Evolutionary conservation across 257 asterid species (phyloP).

Genomic region (Parsonsia alboflavescens): DNA sequence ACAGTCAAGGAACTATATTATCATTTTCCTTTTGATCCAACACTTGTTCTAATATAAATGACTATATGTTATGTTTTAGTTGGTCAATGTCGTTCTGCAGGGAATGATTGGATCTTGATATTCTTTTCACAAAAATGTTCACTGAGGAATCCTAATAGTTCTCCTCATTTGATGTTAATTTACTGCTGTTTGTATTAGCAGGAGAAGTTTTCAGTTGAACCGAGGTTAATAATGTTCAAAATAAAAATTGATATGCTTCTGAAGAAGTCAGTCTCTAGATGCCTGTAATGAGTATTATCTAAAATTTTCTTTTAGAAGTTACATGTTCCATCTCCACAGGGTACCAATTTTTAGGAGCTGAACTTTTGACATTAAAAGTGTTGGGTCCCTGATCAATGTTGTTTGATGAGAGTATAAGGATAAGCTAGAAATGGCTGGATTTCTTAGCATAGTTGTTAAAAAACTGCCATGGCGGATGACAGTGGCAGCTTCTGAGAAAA

Average conservation of each 20-base stretch:
- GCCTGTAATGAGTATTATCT: background rate
- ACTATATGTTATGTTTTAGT: too few relatives aligned
- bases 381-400: background rate
- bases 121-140: background rate
- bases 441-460: too few relatives aligned
- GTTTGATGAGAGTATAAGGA: background rate
- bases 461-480: too few relatives aligned
- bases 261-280: background rate
- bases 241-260: background rate
- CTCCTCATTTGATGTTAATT: background rate
- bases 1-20: background rate
- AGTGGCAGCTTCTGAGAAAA: too few relatives aligned
- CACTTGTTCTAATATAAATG: background rate
- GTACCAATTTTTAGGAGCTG: background rate
- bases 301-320: background rate
- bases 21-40: background rate
- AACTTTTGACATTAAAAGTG: background rate
- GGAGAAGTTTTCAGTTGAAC: background rate
- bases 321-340: background rate
- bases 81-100: background rate
- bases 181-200: background rate
- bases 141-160: background rate
- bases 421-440: background rate
- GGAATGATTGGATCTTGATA: background rate
- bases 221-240: background rate